Base-by-base conservation (phyloP, 495 filamentous ascomycete genomes). In the Penicillium waksmanii region DNA sequence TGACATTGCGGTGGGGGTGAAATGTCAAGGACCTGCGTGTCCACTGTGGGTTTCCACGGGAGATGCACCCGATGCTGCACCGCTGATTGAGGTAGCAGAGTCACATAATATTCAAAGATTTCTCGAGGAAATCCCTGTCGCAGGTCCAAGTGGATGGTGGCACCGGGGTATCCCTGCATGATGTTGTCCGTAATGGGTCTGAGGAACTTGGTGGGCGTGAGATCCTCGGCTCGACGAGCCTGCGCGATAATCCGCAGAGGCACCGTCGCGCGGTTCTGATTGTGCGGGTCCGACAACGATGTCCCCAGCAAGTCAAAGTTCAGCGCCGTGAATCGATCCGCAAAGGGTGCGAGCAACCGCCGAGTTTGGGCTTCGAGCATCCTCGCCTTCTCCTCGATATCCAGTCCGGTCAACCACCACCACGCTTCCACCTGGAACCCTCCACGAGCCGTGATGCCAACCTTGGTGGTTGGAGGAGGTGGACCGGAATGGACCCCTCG, bases 381-480 rank as follows among this genome's bases (percentile, higher is more conserved):
- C 43, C 73, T 67, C 1, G 70, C 76, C 58, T 84, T 84, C 42
- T 69, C 72, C 17, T 73, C 74, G n/a, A 77, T 70, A 51, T 79
- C 81, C 7, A 81, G 71, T 1, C 82, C 77, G 23, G 67, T 70
- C 59, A 77, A 60, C 62, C 72, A 80, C 61, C 73, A 63, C 64
- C 72, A 67, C 13, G 66, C 63, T 60, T 85, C 78, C 3, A 72
- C 75, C 60, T 84, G 81, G 62, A 73, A 84, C 0, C 79, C 79
- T 8, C 76, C 78, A 10, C 70, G 68, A 3, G 80, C 77, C 13
- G 78, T 80, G 51, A 84, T 77, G n/a, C 76, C 82, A 6, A 84
- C 72, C 63, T 85, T 85, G 8, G 83, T 84, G 12, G 82, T 85
- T 2, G 81, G 73, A 9, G 84, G 84, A 31, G 84, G 81, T 48